phyloP scores from a whole-genome alignment of 2,329 filamentous ascomycete genomes.

The Claviceps sp. region DNA sequence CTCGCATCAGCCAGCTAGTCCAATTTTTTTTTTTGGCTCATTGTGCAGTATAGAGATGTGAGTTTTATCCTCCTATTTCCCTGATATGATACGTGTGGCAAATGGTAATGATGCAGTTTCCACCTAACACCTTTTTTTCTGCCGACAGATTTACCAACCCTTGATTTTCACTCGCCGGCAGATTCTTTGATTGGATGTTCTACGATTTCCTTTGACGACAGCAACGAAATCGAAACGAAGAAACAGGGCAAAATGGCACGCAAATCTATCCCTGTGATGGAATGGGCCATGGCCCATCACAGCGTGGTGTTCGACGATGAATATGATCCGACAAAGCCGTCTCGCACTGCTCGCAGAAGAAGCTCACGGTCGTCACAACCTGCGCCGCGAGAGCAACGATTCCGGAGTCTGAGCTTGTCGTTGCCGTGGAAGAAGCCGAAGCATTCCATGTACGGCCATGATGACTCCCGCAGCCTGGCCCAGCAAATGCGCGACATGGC shows the following conservation, averaged over 20 bases:
- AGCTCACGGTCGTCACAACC: neutral
- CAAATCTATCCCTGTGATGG: slow-evolving; percentile 6
- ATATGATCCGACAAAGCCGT: slow-evolving; percentile 2
- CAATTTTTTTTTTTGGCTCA: neutral
- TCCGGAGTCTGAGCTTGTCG: slow-evolving; percentile 37
- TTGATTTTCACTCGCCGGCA: neutral
- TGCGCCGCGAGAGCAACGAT: slow-evolving; percentile 22
- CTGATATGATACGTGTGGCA: neutral
- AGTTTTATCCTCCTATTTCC: neutral
- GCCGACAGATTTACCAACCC: neutral
- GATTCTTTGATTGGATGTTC: neutral
- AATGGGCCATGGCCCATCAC: slow-evolving; percentile 3
- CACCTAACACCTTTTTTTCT: neutral
- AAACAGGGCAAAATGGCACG: neutral
- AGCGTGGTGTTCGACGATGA: slow-evolving; percentile 1
- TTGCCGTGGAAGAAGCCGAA: slow-evolving; percentile 36
- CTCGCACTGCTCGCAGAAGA: neutral
- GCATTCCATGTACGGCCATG: slow-evolving; percentile 23
- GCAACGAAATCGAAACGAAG: neutral
- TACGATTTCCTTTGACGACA: neutral
- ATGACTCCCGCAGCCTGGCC: slow-evolving; percentile 17
- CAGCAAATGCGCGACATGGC: slow-evolving; percentile 18
- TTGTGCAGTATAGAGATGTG: neutral
- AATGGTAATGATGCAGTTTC: neutral
- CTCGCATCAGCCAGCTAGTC: neutral